Evolutionary conservation across 2,329 filamentous ascomycete species (phyloP).

Genomic region (Fusarium sp.): DNA sequence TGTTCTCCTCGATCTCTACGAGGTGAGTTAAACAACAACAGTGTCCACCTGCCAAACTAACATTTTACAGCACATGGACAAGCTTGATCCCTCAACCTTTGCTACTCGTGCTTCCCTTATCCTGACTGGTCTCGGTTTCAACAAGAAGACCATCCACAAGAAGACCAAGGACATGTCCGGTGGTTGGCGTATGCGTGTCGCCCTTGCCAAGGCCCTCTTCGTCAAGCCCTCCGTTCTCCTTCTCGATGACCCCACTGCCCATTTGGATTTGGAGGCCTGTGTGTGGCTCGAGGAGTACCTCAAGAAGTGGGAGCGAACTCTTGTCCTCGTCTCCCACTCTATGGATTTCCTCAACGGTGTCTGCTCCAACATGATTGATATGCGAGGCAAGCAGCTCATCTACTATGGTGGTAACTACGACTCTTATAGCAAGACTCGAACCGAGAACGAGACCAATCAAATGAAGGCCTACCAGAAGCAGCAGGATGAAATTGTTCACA

Average conservation of each 20-base stretch:
- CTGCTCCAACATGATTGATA: slow-evolving; percentile 98
- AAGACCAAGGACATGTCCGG: slow-evolving; percentile 99
- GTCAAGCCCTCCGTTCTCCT: slow-evolving; percentile 96
- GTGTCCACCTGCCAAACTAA: slow-evolving; percentile 24
- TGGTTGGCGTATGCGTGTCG: slow-evolving; percentile 99
- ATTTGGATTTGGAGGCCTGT: slow-evolving; percentile 98
- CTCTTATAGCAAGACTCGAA: slow-evolving; percentile 92
- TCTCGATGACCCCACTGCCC: slow-evolving; percentile 97
- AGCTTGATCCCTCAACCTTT: slow-evolving; percentile 98
- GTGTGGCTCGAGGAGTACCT: slow-evolving; percentile 99
- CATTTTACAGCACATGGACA: slow-evolving; percentile 83
- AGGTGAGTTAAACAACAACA: slow-evolving; percentile 67
- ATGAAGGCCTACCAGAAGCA: slow-evolving; percentile 99
- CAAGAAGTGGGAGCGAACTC: slow-evolving; percentile 98
- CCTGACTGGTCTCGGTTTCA: slow-evolving; percentile 98
- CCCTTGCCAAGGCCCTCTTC: slow-evolving; percentile 95
- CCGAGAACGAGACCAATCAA: slow-evolving; percentile 96
- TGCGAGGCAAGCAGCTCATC: slow-evolving; percentile 86
- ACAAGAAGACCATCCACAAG: slow-evolving; percentile 97
- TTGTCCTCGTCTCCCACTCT: slow-evolving; percentile 96
- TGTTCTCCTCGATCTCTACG: slow-evolving; percentile 92
- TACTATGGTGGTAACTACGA: slow-evolving; percentile 99
- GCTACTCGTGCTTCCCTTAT: slow-evolving; percentile 95
- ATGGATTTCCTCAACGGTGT: slow-evolving; percentile 99
- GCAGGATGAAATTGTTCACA: slow-evolving; percentile 98